Percentiles rank a stretch among this genome's conserved stretches.
phyloP scores from a whole-genome alignment of 140 eudicot genomes.

The Erigeron philadelphicus region DNA sequence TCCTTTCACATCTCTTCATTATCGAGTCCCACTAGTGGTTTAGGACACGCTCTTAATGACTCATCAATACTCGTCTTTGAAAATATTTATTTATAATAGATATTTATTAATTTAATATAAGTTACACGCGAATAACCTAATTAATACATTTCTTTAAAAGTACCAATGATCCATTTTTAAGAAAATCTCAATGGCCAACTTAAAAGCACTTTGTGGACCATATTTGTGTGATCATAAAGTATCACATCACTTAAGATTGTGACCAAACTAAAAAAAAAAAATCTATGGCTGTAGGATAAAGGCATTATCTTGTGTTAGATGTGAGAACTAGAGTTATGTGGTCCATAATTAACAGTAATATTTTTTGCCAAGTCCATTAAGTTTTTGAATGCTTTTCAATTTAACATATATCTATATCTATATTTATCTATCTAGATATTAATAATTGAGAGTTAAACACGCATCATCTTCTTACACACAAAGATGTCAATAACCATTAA shows the following conservation, averaged over 20 bases:
- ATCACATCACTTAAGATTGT: conserved; percentile 16
- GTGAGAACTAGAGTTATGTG: conserved; percentile 16
- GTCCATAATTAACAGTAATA: conserved; percentile 1
- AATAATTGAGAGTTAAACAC: neutral
- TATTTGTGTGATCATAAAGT: conserved; percentile 20
- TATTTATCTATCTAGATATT: neutral
- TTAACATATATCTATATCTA: neutral
- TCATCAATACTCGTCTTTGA: too few species aligned
- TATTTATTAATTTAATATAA: neutral
- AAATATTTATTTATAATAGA: neutral
- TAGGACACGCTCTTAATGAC: too few species aligned
- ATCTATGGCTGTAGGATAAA: conserved; percentile 23
- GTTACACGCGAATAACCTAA: neutral
- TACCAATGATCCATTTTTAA: neutral
- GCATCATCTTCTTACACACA: too few species aligned
- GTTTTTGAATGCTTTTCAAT: neutral
- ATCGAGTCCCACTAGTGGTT: too few species aligned
- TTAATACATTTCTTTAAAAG: neutral
- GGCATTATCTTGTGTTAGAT: conserved; percentile 8
- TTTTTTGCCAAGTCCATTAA: neutral
- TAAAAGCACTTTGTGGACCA: conserved; percentile 18
- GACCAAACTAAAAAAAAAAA: conserved; percentile 25
- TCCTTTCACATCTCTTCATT: too few species aligned
- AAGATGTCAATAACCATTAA: too few species aligned
- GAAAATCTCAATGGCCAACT: conserved; percentile 14